Base-by-base conservation (phyloP, 345 rosid species). In the Eucalyptus shirleyi region DNA sequence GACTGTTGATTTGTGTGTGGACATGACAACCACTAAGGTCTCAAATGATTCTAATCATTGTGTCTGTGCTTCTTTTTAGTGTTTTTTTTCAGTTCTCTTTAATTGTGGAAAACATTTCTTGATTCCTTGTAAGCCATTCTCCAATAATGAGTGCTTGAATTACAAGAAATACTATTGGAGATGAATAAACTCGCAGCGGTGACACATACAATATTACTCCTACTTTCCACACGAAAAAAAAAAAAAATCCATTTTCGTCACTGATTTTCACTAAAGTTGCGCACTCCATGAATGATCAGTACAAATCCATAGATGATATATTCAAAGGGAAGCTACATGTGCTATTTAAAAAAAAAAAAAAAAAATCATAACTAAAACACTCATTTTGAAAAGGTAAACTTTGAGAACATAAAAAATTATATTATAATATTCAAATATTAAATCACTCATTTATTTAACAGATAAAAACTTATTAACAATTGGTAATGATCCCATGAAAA, bases 41-140 rank as follows among this genome's bases (percentile, higher is more conserved):
- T 77, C 47, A 26, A 77, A 21, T 77, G 83, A 77, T 93, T 94
- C 91, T 93, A 93, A 95, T 93, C 53, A 95, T 93, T 88, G 34
- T 92, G 92, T 91, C 95, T 90, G 59, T 86, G 45, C 56, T 86
- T 82, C 40, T 87, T 89, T 37, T 11, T 88, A 14, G 44, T 60
- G 62, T 19, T 87, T 42, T 26, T 55, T 56, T 56, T 56, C 30
- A 53, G 50, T 28, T 28, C 83, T 23, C 6, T 21, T 37, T 47
- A 12, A 77, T 40, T 19, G 83, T 37, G 83, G 83, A 11, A 34
- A 77, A 23, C 6, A 1, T 40, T 40, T 77, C 12, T 37, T 77
- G 47, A 40, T 77, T 40, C 14, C 13, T 21, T 5, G 42, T 21
- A 77, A 72, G 47, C 30, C 83, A 72, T 72, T 40, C 30, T n/a